Conservation (phyloP, 2,329 filamentous ascomycete genomes). For the Salinomyces thailandicus region DNA sequence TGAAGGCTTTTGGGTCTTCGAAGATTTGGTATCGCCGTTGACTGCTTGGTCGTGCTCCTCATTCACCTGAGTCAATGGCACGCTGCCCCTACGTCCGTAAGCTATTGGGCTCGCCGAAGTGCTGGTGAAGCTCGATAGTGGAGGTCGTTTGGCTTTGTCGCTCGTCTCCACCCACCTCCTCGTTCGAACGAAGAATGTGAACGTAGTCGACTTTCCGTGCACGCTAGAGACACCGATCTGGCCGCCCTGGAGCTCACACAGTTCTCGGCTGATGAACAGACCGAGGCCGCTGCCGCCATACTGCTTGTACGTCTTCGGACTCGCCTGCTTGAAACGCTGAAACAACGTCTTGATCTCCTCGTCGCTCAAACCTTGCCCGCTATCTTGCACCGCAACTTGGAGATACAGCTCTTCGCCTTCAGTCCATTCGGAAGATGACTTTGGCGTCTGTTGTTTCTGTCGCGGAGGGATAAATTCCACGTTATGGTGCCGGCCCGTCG, state of each 20-base stretch:
- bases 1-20: conserved; percentile 5
- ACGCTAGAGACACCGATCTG: conserved; percentile 36
- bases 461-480: conserved; percentile 24
- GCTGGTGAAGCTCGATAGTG: conserved; percentile 10
- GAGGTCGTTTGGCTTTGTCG: conserved; percentile 1
- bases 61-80: background rate
- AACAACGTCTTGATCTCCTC: conserved; percentile 34
- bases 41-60: background rate
- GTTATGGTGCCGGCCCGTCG: conserved; percentile 23
- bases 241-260: conserved; percentile 34
- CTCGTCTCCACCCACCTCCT: conserved; percentile 6
- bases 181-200: conserved; percentile 36
- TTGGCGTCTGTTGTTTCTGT: conserved; percentile 11
- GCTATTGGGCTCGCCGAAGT: conserved; percentile 17
- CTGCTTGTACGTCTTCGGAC: conserved; percentile 26
- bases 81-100: conserved; percentile 16
- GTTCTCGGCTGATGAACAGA: conserved; percentile 37
- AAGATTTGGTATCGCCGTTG: background rate
- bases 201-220: conserved; percentile 31
- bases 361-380: conserved; percentile 30
- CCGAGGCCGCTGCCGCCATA: conserved; percentile 37
- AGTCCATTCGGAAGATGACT: conserved; percentile 24
- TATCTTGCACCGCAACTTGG: conserved; percentile 35
- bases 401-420: conserved; percentile 29
- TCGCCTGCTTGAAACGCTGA: conserved; percentile 31